Conservation (phyloP, 148 eudicot genomes). For the Camellia lanceoleosa region DNA sequence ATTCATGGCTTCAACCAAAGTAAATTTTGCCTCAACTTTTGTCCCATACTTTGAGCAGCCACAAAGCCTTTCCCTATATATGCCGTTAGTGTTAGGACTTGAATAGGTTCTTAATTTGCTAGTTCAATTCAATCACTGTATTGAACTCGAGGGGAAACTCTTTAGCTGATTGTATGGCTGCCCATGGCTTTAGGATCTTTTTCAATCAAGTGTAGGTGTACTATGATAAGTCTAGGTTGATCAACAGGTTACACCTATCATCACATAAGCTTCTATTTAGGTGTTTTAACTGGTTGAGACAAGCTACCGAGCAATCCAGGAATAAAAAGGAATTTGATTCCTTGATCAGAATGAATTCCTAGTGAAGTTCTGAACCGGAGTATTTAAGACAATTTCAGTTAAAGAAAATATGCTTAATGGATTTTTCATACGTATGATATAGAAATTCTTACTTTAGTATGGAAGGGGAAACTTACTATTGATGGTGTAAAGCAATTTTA, state of each 20-base stretch:
- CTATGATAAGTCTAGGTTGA: no score
- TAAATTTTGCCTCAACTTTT: not conserved
- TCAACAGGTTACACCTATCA: no score
- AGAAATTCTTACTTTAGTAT: not conserved
- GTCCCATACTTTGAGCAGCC: not conserved
- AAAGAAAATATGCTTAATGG: not conserved
- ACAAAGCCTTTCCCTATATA: not conserved
- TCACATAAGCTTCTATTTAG: no score
- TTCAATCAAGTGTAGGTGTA: no score
- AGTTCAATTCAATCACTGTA: no score
- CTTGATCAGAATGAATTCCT: not conserved
- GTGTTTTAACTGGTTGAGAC: no score
- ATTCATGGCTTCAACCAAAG: not conserved
- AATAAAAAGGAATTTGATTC: not conserved
- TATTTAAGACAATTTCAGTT: not conserved
- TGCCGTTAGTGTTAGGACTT: not conserved
- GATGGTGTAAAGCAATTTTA: conserved; percentile 5
- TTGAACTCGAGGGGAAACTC: no score
- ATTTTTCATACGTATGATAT: not conserved
- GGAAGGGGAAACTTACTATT: not conserved
- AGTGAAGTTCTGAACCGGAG: not conserved
- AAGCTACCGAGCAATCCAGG: no score
- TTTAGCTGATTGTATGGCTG: no score
- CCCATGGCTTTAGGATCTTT: no score
- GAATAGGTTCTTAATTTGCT: no score